Base-by-base conservation (phyloP, 2,329 filamentous ascomycete species). In the Pseudogymnoascus sp. region DNA sequence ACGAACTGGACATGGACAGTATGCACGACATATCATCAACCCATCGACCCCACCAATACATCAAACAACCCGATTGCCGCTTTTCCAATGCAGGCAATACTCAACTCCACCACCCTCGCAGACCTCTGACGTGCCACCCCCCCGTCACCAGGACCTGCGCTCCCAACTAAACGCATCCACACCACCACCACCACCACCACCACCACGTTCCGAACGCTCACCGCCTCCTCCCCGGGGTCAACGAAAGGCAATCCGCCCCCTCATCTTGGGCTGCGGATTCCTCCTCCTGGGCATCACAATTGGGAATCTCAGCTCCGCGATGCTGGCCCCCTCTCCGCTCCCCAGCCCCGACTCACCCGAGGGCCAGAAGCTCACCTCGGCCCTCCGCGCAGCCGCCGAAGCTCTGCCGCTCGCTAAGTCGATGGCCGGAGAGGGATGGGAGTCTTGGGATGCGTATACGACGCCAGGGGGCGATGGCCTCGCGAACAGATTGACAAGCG, bases 321-420 rank as follows among this genome's bases (percentile, higher is more conserved):
- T 76, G 41, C 65, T 82, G 60, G 69, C 73, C 1, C 80, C 80
- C 0, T 77, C 77, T 1, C 64, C 73, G 2, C 73, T 77, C 1
- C 76, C 76, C 0, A 61, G 64, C 1, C 72, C 75, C 0, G 76
- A 74, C 36, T 72, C 74, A 2, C 65, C 71, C 22, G 71, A 76
- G 61, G 80, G 83, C 69, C 62, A 64, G 8, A 65, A 75, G 59
- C 72, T 78, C 18, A 68, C 74, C n/a, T 63, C 68, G 14, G 69
- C 72, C 62, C 73, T 84, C 60, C 74, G 74, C 60, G 64, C 69
- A n/a, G 68, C 72, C 59, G 79, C 79, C 58, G 71, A 74, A 33
- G 68, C 74, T 28, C 75, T 83, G 2, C 77, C 80, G 57, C 68
- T 82, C 63, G 74, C 75, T 60, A 69, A 74, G 14, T 73, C 83